phyloP scores from a whole-genome alignment of 192 early-diverging fungal species.

The Linderina pennispora region DNA sequence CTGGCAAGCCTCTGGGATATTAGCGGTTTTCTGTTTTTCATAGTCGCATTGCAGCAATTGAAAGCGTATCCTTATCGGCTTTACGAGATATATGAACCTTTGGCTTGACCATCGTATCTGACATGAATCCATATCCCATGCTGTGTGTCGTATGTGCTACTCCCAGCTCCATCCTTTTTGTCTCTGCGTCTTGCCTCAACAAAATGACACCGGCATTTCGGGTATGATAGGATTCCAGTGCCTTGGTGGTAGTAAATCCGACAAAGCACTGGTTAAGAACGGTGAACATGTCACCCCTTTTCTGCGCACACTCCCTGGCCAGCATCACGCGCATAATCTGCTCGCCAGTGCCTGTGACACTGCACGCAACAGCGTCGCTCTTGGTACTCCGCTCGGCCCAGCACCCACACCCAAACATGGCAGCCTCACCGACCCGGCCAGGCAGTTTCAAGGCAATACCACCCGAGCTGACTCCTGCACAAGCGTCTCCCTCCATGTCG shows the following conservation, averaged over 20 bases:
- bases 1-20: too few relatives aligned
- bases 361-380: constrained; percentile 50
- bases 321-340: constrained; percentile 75
- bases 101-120: constrained; percentile 12
- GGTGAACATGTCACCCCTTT: constrained; percentile 10
- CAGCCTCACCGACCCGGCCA: constrained; percentile 84
- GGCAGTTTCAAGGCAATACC: constrained; percentile 80
- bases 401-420: constrained; percentile 73
- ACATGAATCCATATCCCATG: constrained; percentile 54
- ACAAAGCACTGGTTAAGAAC: constrained; percentile 12
- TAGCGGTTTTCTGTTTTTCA: too few relatives aligned
- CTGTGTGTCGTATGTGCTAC: constrained; percentile 67
- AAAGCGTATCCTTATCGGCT: neutral
- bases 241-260: constrained; percentile 1
- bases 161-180: constrained; percentile 52
- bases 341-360: constrained; percentile 70
- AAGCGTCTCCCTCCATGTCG: constrained; percentile 55
- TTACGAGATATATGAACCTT: constrained; percentile 26
- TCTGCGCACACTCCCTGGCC: constrained; percentile 52
- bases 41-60: constrained; percentile 11
- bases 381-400: constrained; percentile 59
- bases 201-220: constrained; percentile 20
- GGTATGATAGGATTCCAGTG: constrained; percentile 2
- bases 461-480: constrained; percentile 77
- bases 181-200: constrained; percentile 16